A percentile compares a stretch with the other conserved stretches of the same genome.
Conservation (phyloP, 2,329 filamentous ascomycete genomes). For the Trematosphaeria pertusa region DNA sequence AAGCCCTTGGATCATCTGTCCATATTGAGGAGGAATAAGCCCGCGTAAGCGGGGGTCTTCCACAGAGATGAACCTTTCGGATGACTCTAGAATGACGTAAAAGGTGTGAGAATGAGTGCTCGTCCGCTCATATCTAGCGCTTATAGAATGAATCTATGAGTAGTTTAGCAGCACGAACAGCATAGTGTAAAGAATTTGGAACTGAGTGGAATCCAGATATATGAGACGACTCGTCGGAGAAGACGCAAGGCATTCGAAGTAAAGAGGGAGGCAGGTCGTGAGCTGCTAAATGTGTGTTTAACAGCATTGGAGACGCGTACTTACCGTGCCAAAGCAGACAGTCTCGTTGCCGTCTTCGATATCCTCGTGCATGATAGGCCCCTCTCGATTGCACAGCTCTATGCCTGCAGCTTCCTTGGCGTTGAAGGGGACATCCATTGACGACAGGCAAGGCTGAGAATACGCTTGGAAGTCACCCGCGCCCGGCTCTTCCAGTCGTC, state of each 20-base stretch:
- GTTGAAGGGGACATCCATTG: too few relatives aligned
- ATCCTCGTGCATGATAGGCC: too few relatives aligned
- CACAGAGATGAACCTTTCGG: constrained; percentile 7
- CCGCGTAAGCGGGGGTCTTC: constrained; percentile 1
- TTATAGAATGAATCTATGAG: constrained; percentile 4
- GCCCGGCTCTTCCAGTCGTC: not conserved
- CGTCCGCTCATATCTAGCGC: constrained; percentile 6
- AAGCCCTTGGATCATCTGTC: constrained; percentile 20
- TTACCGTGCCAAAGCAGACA: constrained; percentile 30
- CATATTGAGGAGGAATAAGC: constrained; percentile 11
- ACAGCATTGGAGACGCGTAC: too few relatives aligned
- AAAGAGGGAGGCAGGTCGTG: too few relatives aligned
- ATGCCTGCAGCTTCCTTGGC: too few relatives aligned
- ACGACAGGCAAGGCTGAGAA: not conserved
- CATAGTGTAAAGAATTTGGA: too few relatives aligned
- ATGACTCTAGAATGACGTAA: constrained; percentile 4
- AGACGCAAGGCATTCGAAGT: too few relatives aligned
- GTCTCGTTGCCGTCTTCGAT: constrained; percentile 6
- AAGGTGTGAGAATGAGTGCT: not conserved
- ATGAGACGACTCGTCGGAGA: too few relatives aligned
- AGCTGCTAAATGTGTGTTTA: too few relatives aligned
- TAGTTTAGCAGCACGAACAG: too few relatives aligned
- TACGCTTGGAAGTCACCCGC: not conserved
- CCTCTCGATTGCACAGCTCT: too few relatives aligned
- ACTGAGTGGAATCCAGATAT: too few relatives aligned